A percentile compares a stretch with the other conserved stretches of the same genome.
These are phyloP conservation scores for Botryosphaeria dothidea DNA, from an alignment of 2,329 filamentous ascomycete genomes.

Conservation along the genomic window DNA sequence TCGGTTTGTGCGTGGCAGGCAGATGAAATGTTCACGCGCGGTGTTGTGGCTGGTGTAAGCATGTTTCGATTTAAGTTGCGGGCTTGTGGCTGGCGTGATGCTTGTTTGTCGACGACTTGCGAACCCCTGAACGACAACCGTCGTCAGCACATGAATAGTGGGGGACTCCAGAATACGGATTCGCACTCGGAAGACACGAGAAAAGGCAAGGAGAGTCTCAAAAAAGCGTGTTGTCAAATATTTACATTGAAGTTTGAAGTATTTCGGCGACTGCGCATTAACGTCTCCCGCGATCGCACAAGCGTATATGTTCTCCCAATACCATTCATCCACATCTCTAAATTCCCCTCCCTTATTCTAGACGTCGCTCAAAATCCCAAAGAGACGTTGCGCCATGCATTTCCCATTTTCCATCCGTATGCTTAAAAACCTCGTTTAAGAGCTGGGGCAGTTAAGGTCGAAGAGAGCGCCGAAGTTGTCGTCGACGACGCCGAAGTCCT, in stretches of 20 bases:
- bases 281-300: conserved; percentile 3
- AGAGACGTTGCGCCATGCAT: conserved; percentile 3
- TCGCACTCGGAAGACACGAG: neutral
- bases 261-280: neutral
- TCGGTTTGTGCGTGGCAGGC: no score
- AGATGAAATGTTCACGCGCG: no score
- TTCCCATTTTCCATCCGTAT: neutral
- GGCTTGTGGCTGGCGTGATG: neutral
- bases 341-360: neutral
- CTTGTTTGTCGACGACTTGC: neutral
- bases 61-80: neutral
- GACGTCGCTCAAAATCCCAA: neutral
- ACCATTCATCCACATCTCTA: neutral
- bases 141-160: no score
- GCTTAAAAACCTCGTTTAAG: neutral
- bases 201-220: neutral
- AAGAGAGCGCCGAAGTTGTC: conserved; percentile 20
- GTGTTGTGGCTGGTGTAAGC: no score
- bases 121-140: no score
- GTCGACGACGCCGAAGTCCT: conserved; percentile 20
- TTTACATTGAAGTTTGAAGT: conserved; percentile 7
- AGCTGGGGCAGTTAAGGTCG: conserved; percentile 17
- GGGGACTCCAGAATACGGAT: no score
- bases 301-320: neutral
- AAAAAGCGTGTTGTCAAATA: neutral